Evolutionary conservation across 371 early-diverging fungal genomes (phyloP), one percentile per base, ranked within the genome.

Genomic region (Apophysomyces variabilis): DNA sequence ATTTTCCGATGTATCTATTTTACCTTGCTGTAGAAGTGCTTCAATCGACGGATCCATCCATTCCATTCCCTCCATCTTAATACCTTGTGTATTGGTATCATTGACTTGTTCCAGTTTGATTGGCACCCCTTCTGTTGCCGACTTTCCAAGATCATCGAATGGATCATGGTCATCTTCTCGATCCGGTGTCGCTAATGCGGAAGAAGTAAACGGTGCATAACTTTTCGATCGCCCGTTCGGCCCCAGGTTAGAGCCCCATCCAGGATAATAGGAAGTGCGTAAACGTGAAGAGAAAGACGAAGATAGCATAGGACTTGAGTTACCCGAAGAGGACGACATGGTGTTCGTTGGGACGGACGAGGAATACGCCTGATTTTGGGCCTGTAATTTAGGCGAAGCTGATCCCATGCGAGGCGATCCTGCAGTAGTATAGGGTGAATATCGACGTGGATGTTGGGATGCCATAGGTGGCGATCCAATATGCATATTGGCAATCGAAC

Each of bases 401-500:
- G 73, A 64, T 7, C 66, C 67, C 13, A 75, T 36, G 44, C 76
- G 67, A 12, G 78, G 73, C 16, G 74, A 70, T 32, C 62, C 43
- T 50, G 70, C 57, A 12, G 56, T 50, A 14, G 60, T 65, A 61
- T 76, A 76, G 13, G 79, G 76, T 12, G 78, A 73, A 63, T 68
- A 76, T 14, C 75, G 66, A 46, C 74, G 72, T 21, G 56, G 58
- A 64, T 69, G 71, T 16, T 58, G 67, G 12, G 64, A 38, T 7
- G 65, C 38, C 45, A 65, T 73, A 9, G 58, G 64, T 57, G 75
- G 68, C 61, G 74, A 61, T 54, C 74, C 66, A 56, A 73, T 66
- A 68, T 75, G 65, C 75, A 78, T 63, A 62, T 74, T 57, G 61
- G 77, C 70, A 66, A 69, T 64, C 57, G 79, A 69, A 36, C 71